These are phyloP conservation scores for Yamadazyma dendronema DNA, from an alignment of 1,139 yeast genomes.

Conservation along the genomic window DNA sequence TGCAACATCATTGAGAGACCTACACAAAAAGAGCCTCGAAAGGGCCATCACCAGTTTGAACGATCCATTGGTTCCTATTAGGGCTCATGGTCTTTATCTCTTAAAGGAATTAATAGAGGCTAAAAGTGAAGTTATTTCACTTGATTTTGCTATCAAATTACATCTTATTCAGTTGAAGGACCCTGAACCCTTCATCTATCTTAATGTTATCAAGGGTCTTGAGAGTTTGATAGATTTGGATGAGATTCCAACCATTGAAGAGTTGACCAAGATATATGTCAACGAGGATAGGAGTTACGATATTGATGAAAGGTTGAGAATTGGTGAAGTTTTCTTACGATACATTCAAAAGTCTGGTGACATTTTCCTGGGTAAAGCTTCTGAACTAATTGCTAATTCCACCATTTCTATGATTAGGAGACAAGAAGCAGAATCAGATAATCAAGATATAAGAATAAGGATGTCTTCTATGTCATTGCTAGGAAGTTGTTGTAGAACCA, in stretches of 20 bases:
- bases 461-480: slow-evolving; percentile 85
- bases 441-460: slow-evolving; percentile 58
- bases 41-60: slow-evolving; percentile 66
- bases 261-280: slow-evolving; percentile 43
- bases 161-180: slow-evolving; percentile 69
- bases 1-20: slow-evolving; percentile 15
- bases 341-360: slow-evolving; percentile 52
- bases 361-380: slow-evolving; percentile 41
- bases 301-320: slow-evolving; percentile 65
- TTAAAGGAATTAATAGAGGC: slow-evolving; percentile 56
- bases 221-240: slow-evolving; percentile 53
- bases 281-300: slow-evolving; percentile 26
- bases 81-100: slow-evolving; percentile 80
- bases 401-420: slow-evolving; percentile 42
- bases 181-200: slow-evolving; percentile 80
- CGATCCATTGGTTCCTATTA: slow-evolving; percentile 78
- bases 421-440: slow-evolving; percentile 21
- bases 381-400: slow-evolving; percentile 26
- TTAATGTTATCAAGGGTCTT: slow-evolving; percentile 80
- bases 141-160: slow-evolving; percentile 56
- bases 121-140: slow-evolving; percentile 48
- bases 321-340: slow-evolving; percentile 78
- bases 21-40: slow-evolving; percentile 28
- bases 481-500: slow-evolving; percentile 62
- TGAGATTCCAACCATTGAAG: slow-evolving; percentile 36